Evolutionary conservation across 2,329 filamentous ascomycete genomes (phyloP), one percentile per base, ranked within the genome.

Genomic region (Penicillium sp.): DNA sequence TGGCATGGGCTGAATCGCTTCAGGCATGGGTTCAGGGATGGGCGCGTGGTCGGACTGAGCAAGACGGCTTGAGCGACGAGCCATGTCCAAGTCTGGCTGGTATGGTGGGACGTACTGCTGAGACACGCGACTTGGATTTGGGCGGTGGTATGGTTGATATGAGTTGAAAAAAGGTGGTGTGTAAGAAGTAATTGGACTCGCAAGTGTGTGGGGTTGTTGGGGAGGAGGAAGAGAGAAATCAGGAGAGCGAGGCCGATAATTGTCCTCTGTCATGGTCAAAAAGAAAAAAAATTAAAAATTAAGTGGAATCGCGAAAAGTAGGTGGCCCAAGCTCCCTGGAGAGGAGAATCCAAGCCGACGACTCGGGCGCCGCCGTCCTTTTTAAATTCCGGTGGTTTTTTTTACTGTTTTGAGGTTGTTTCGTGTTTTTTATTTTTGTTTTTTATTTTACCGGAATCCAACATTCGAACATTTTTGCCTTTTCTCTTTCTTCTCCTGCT

Each of bases 141-240:
- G 47, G 18, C 4, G 47, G 26, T 42, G 47, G 13, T 49, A 42
- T 3, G 36, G 46, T 48, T 40, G 46, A 23, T 48, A 49, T n/a
- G 45, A 30, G 18, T 48, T 58, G 64, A 39, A 60, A 45, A 57
- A 63, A 50, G 61, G 60, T 44, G 56, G 65, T 67, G 68, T 57
- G 7, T 34, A 26, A 14, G 45, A 47, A 2, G 36, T 32, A 32
- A 41, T 32, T 23, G 36, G 36, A 49, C 36, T 42, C 4, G 47
- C 3, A 42, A 42, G 18, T 11, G 14, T 7, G 27, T 49, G 18
- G 66, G 67, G 64, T 47, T 47, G 45, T 30, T 40, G 68, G 59
- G 75, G 69, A 62, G 71, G 65, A 66, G 78, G 75, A 66, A 73
- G 76, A 57, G 81, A 80, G 61, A 84, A 74, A 62, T 79, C 76